phyloP scores from a whole-genome alignment of 352 stramenopile genomes.

The Phytophthora pluvialis region DNA sequence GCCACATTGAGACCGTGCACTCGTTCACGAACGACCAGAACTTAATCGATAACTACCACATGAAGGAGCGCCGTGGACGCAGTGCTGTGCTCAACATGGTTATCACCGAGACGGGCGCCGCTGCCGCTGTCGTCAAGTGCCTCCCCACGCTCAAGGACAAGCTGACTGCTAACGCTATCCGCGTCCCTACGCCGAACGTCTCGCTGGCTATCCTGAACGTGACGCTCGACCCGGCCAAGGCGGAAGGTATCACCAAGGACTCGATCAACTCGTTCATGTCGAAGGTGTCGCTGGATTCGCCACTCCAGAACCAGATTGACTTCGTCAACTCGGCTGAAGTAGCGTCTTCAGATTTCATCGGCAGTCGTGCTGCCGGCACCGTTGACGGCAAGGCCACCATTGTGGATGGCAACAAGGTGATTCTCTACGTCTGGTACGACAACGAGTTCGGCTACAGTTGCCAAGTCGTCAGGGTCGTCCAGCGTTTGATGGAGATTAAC shows the following conservation, averaged over 20 bases:
- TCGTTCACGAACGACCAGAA: slow-evolving; percentile 93
- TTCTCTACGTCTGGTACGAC: slow-evolving; percentile 92
- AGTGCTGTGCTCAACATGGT: slow-evolving; percentile 91
- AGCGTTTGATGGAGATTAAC: slow-evolving; percentile 81
- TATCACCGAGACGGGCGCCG: slow-evolving; percentile 88
- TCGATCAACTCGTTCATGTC: slow-evolving; percentile 83
- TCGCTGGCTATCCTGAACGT: slow-evolving; percentile 98
- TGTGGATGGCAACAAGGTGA: slow-evolving; percentile 82
- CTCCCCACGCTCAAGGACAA: slow-evolving; percentile 96
- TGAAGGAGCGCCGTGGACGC: slow-evolving; percentile 86
- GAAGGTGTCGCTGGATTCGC: slow-evolving; percentile 82
- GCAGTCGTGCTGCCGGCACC: slow-evolving; percentile 70
- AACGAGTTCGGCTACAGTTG: slow-evolving; percentile 92
- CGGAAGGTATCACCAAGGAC: slow-evolving; percentile 63
- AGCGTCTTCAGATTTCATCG: slow-evolving; percentile 87
- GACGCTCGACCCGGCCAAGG: slow-evolving; percentile 85
- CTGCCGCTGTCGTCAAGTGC: slow-evolving; percentile 86
- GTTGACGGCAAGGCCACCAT: slow-evolving; percentile 89
- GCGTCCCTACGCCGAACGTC: slow-evolving; percentile 98
- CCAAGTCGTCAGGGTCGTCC: slow-evolving; percentile 84
- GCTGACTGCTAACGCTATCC: slow-evolving; percentile 98
- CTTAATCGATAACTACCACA: slow-evolving; percentile 90
- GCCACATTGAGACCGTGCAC: slow-evolving; percentile 91
- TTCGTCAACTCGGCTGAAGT: slow-evolving; percentile 87
- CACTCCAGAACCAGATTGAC: slow-evolving; percentile 90